phyloP scores from a whole-genome alignment of 2,329 filamentous ascomycete species.

The Zalaria obscura region DNA sequence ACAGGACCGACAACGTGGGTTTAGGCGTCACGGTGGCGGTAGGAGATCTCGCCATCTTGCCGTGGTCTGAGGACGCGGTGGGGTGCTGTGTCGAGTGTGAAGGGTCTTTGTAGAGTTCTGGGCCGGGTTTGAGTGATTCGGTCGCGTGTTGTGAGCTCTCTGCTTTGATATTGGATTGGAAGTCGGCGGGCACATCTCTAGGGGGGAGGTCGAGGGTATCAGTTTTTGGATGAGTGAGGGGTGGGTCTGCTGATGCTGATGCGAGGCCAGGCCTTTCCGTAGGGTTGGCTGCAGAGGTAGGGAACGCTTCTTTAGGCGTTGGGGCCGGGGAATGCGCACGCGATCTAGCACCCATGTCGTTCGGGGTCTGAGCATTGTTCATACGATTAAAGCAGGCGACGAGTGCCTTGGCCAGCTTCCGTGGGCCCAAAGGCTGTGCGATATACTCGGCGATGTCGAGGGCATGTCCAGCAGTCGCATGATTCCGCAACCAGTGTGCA shows the following conservation, averaged over 20 bases:
- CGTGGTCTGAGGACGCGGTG: not conserved
- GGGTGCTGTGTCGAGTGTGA: not conserved
- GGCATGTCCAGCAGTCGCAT: not conserved
- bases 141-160: no score
- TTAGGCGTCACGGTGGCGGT: not conserved
- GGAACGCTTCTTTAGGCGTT: not conserved
- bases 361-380: not conserved
- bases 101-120: not conserved
- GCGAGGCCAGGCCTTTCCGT: not conserved
- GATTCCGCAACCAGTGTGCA: constrained; percentile 2
- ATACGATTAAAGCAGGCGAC: constrained; percentile 10
- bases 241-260: not conserved
- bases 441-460: not conserved
- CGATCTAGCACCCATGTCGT: not conserved
- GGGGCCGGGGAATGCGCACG: not conserved
- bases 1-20: constrained; percentile 8
- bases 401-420: constrained; percentile 5
- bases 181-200: not conserved
- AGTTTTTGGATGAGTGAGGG: not conserved
- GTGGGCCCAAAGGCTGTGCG: constrained; percentile 7
- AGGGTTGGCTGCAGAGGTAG: not conserved
- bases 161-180: no score
- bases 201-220: not conserved
- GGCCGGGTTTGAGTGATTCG: not conserved
- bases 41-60: not conserved